phyloP scores from a whole-genome alignment of 768 basidiomycete genomes.

The Mycena venus region DNA sequence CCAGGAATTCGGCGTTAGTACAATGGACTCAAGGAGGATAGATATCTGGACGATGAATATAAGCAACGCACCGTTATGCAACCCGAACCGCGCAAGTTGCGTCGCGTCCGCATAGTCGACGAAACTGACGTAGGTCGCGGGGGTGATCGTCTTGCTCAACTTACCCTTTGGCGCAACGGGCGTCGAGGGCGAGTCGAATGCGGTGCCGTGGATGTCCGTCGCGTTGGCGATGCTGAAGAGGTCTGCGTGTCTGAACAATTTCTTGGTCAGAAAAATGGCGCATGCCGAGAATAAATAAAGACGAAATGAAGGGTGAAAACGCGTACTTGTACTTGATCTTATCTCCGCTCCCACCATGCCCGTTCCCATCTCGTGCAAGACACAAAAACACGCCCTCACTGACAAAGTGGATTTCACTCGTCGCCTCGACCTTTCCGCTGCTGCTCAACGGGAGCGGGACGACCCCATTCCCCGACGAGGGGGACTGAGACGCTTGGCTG shows the following conservation, averaged over 20 bases:
- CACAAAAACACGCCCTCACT: constrained; percentile 66
- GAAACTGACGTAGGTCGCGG: constrained; percentile 69
- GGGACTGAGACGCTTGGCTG: constrained; percentile 46
- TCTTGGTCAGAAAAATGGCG: not conserved
- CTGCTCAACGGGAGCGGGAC: constrained; percentile 68
- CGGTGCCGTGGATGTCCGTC: constrained; percentile 71
- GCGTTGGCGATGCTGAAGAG: constrained; percentile 69
- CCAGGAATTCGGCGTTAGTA: not conserved
- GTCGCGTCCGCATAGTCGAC: constrained; percentile 65
- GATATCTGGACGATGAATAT: no score
- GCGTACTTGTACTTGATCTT: constrained; percentile 69
- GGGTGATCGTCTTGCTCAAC: constrained; percentile 59
- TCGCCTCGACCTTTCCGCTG: constrained; percentile 63
- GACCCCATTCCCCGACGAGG: constrained; percentile 68
- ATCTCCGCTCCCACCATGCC: constrained; percentile 64
- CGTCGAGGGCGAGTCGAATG: constrained; percentile 66
- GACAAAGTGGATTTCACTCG: constrained; percentile 73
- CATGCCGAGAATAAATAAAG: not conserved
- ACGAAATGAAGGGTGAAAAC: not conserved
- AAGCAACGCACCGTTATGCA: constrained; percentile 72
- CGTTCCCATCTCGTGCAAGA: constrained; percentile 71
- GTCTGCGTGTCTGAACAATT: constrained; percentile 63
- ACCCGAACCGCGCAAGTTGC: constrained; percentile 71
- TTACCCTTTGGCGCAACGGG: constrained; percentile 65
- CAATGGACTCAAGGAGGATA: not conserved